Percentiles rank a stretch among this genome's conserved stretches.
phyloP scores from a whole-genome alignment of 2,329 filamentous ascomycete species.

The Neofusicoccum laricinum region DNA sequence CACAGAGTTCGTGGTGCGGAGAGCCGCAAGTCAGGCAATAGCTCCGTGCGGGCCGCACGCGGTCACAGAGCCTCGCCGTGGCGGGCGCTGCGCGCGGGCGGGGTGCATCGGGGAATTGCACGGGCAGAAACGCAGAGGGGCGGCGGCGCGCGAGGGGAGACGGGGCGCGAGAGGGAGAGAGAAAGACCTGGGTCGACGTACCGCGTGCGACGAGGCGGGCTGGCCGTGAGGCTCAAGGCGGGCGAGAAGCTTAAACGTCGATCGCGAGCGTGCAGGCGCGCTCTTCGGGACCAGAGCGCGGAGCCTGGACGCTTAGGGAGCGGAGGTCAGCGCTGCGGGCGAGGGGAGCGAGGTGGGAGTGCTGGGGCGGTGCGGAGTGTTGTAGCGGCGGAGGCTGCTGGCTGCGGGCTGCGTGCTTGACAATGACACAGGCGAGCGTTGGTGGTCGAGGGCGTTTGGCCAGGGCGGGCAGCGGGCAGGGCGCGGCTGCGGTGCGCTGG shows the following conservation, averaged over 20 bases:
- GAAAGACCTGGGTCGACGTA: conserved; percentile 1
- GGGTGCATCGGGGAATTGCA: conserved; percentile 4
- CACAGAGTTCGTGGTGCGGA: conserved; percentile 3
- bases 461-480: neutral
- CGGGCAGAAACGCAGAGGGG: neutral
- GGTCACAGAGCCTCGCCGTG: neutral
- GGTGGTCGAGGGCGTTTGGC: neutral
- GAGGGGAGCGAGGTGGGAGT: neutral
- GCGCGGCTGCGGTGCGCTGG: conserved; percentile 5
- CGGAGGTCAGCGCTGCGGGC: neutral
- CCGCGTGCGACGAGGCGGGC: conserved; percentile 14
- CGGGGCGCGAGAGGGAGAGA: neutral
- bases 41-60: conserved; percentile 12
- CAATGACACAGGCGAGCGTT: neutral
- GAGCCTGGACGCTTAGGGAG: neutral
- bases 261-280: conserved; percentile 13
- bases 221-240: conserved; percentile 16
- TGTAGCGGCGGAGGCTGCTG: neutral
- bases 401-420: neutral
- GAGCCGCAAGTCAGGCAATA: conserved; percentile 14
- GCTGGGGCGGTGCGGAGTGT: neutral
- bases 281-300: neutral
- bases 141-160: neutral
- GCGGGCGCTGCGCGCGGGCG: neutral
- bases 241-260: conserved; percentile 16